These are phyloP conservation scores for Ceratobasidium sp. DNA, from an alignment of 1,284 basidiomycete species.

Conservation along the genomic window DNA sequence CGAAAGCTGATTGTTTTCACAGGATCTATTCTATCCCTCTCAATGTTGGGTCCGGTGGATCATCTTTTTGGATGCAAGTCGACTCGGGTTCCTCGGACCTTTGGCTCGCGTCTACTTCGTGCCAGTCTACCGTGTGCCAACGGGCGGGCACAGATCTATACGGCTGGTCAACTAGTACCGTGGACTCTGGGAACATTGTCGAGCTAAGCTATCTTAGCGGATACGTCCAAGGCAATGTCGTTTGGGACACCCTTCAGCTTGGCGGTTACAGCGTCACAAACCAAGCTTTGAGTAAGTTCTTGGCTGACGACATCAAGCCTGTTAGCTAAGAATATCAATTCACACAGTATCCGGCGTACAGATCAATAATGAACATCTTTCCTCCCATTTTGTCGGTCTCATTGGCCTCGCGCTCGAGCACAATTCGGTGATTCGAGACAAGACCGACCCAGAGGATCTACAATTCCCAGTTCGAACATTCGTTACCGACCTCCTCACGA, in stretches of 20 bases:
- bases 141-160: conserved; percentile 17
- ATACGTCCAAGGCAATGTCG: conserved; percentile 15
- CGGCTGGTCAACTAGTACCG: conserved; percentile 17
- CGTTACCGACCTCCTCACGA: conserved; percentile 25
- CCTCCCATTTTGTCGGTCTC: conserved; percentile 40
- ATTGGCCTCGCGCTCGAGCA: conserved; percentile 39
- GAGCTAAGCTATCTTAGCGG: conserved; percentile 24
- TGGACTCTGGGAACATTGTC: conserved; percentile 4
- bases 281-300: conserved; percentile 26
- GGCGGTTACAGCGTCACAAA: conserved; percentile 16
- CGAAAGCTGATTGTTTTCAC: not conserved
- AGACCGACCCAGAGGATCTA: not conserved
- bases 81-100: conserved; percentile 30
- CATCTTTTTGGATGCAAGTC: conserved; percentile 27
- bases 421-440: conserved; percentile 37
- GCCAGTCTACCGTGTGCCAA: conserved; percentile 14
- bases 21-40: conserved; percentile 26
- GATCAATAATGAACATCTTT: conserved; percentile 39
- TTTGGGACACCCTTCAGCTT: conserved; percentile 19
- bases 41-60: not conserved
- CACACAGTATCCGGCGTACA: conserved; percentile 34
- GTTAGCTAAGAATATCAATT: not conserved
- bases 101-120: conserved; percentile 26
- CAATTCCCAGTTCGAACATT: conserved; percentile 15
- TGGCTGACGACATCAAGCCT: not conserved